A percentile compares a stretch with the other conserved stretches of the same genome.
Evolutionary conservation across 2,329 filamentous ascomycete species (phyloP).

Genomic region (Neurospora sp.): DNA sequence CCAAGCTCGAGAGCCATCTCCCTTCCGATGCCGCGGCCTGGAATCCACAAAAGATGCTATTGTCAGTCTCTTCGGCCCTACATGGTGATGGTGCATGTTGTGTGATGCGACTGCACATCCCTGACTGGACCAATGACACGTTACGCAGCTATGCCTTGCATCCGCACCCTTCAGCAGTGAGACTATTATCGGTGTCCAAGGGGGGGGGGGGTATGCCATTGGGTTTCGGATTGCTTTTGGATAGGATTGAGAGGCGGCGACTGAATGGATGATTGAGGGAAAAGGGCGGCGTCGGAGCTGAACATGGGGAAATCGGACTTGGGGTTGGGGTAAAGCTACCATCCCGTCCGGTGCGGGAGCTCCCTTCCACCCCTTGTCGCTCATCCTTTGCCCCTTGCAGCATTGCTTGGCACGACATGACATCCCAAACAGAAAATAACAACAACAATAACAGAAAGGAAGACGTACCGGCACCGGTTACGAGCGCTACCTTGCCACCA

Average conservation of each 20-base stretch:
- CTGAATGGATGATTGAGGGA: neutral
- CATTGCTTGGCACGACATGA: neutral
- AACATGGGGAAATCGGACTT: slow-evolving; percentile 11
- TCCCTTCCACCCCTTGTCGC: neutral
- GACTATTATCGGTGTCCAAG: neutral
- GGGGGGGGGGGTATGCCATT: neutral
- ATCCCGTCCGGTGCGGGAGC: slow-evolving; percentile 7
- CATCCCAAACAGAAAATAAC: neutral
- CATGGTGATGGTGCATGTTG: neutral
- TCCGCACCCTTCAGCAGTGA: neutral
- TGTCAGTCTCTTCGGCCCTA: neutral
- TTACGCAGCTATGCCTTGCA: neutral
- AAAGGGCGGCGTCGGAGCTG: neutral
- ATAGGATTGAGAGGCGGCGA: neutral
- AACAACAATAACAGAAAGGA: neutral
- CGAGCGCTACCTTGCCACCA: slow-evolving; percentile 17
- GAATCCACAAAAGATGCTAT: neutral
- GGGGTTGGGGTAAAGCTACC: slow-evolving; percentile 17
- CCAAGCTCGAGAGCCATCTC: slow-evolving; percentile 58
- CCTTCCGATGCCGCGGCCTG: slow-evolving; percentile 50
- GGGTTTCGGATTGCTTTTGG: neutral
- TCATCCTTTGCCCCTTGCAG: neutral
- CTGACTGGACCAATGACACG: neutral
- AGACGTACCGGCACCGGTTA: slow-evolving; percentile 22
- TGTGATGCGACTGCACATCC: neutral